Conservation (phyloP, 208 protist species). For the Leishmania turanica region DNA sequence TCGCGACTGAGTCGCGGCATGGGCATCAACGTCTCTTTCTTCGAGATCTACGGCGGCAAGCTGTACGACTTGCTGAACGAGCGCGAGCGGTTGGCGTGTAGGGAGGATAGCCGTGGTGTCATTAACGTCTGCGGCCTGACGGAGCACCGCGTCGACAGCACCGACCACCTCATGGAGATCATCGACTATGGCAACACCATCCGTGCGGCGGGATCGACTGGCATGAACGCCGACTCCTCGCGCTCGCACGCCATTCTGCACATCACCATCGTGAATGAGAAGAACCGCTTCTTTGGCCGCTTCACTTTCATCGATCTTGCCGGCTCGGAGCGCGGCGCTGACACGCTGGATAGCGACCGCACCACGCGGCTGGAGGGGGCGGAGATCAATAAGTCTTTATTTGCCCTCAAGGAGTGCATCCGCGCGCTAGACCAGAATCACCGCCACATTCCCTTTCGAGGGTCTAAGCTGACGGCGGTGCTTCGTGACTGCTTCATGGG, state of each 20-base stretch:
- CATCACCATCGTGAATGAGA: conserved; percentile 65
- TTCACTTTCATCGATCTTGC: conserved; percentile 95
- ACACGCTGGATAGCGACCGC: conserved; percentile 74
- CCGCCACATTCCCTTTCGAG: conserved; percentile 93
- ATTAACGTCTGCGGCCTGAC: conserved; percentile 84
- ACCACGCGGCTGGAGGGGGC: conserved; percentile 87
- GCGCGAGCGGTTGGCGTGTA: conserved; percentile 74
- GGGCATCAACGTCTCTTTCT: conserved; percentile 77
- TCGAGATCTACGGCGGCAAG: conserved; percentile 90
- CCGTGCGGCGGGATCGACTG: conserved; percentile 89
- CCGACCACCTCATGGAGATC: conserved; percentile 71
- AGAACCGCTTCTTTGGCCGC: conserved; percentile 94
- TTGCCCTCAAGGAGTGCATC: conserved; percentile 91
- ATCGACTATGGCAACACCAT: conserved; percentile 91
- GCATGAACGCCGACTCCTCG: conserved; percentile 95
- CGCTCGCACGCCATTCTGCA: conserved; percentile 97
- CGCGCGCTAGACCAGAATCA: conserved; percentile 78
- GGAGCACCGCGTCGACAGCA: conserved; percentile 69
- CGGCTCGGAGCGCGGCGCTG: conserved; percentile 88
- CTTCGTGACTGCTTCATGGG: conserved; percentile 90
- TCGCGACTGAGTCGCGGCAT: conserved; percentile 63
- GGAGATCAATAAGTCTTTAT: conserved; percentile 92
- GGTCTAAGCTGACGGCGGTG: conserved; percentile 94
- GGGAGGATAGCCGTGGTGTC: conserved; percentile 94
- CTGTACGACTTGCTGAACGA: conserved; percentile 87